Conservation (phyloP, 495 filamentous ascomycete genomes). For the Xylaria scruposa region DNA sequence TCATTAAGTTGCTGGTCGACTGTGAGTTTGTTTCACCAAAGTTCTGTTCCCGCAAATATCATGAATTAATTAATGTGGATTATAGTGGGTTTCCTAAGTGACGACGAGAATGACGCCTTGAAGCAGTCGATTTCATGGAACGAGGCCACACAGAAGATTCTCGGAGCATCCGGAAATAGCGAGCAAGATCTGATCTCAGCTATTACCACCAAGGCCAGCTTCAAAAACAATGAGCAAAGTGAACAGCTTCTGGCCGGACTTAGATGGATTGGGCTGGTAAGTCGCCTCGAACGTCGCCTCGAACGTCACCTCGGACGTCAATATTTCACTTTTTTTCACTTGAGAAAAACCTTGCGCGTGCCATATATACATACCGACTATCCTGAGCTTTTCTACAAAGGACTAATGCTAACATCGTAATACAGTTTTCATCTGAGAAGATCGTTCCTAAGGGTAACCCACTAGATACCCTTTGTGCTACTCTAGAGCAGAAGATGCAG, state of each 20-base stretch:
- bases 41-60: background rate
- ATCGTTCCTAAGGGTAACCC: constrained; percentile 80
- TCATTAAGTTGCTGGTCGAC: constrained; percentile 85
- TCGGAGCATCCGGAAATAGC: constrained; percentile 66
- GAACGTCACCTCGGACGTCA: too few species aligned
- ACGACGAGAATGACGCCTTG: constrained; percentile 66
- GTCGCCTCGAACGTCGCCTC: too few species aligned
- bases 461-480: constrained; percentile 88
- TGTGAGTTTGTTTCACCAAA: constrained; percentile 56
- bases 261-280: constrained; percentile 76
- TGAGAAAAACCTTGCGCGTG: background rate
- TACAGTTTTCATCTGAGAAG: constrained; percentile 71
- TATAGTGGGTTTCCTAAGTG: constrained; percentile 65
- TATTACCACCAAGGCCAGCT: constrained; percentile 76
- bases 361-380: background rate
- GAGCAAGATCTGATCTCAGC: constrained; percentile 73
- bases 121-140: constrained; percentile 74
- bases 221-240: constrained; percentile 74
- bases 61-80: background rate
- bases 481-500: constrained; percentile 90
- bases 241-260: constrained; percentile 78
- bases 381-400: background rate
- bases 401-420: background rate
- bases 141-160: constrained; percentile 76
- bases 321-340: background rate